Percentiles rank a stretch among this genome's conserved stretches.
phyloP scores from a whole-genome alignment of 345 rosid species.

The Melaleuca alternifolia region DNA sequence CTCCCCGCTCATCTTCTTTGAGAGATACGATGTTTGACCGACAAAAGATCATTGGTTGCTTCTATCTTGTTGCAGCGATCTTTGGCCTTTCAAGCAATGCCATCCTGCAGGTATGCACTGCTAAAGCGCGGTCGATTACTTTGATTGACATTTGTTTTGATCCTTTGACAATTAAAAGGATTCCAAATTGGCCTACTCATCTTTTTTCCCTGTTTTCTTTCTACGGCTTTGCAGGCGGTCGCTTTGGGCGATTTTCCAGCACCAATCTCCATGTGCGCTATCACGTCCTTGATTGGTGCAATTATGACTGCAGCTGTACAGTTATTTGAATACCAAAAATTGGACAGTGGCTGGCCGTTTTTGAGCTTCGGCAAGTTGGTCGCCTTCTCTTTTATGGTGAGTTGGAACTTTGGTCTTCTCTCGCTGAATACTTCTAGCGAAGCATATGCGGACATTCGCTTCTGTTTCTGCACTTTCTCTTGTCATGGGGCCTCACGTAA shows the following conservation, averaged over 20 bases:
- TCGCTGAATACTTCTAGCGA: not conserved
- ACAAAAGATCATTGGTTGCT: conserved; percentile 61
- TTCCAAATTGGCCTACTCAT: not conserved
- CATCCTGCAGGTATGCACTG: conserved; percentile 58
- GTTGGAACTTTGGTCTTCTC: not conserved
- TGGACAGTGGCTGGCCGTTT: conserved; percentile 27
- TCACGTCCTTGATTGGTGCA: conserved; percentile 66
- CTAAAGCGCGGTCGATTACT: not conserved
- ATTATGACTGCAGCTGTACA: conserved; percentile 38
- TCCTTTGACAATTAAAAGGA: not conserved
- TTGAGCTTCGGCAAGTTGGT: conserved; percentile 23
- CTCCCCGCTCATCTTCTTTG: not conserved
- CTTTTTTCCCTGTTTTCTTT: not conserved
- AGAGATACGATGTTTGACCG: conserved; percentile 18
- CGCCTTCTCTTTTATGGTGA: conserved; percentile 51
- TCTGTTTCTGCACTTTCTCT: not conserved
- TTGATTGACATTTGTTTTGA: not conserved
- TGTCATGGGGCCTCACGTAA: not conserved
- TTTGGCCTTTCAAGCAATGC: conserved; percentile 48
- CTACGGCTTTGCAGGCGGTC: conserved; percentile 32
- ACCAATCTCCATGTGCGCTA: conserved; percentile 71
- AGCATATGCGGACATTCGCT: not conserved
- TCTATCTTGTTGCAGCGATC: conserved; percentile 68
- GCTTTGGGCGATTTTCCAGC: conserved; percentile 74
- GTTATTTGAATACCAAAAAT: conserved; percentile 22